phyloP scores from a whole-genome alignment of 202 grass and related monocot species.

The Eragrostis tef region DNA sequence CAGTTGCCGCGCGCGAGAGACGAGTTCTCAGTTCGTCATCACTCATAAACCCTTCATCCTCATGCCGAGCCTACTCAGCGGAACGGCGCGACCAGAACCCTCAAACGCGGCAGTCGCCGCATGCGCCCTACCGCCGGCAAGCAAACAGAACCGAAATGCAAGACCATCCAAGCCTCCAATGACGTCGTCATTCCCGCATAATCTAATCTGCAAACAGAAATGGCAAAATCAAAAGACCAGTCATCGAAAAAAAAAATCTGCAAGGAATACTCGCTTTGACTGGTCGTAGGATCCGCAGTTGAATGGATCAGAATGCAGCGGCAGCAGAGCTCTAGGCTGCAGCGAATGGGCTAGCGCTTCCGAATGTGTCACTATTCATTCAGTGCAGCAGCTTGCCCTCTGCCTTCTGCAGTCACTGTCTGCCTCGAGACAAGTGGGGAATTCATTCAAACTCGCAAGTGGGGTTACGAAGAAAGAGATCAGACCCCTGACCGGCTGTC shows the following conservation, averaged over 20 bases:
- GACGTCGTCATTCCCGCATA: not conserved
- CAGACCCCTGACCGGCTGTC: constrained; percentile 2
- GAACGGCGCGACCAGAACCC: too few species aligned
- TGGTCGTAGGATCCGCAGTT: not conserved
- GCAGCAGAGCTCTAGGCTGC: not conserved
- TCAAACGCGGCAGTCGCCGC: not conserved
- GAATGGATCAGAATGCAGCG: not conserved
- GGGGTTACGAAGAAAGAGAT: not conserved
- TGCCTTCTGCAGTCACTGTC: not conserved
- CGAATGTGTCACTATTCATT: not conserved
- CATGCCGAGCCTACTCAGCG: not conserved
- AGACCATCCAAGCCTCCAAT: not conserved
- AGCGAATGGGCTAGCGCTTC: not conserved
- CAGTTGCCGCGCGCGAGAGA: too few species aligned
- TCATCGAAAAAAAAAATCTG: too few species aligned
- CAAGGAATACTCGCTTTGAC: not conserved
- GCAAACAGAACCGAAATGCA: not conserved
- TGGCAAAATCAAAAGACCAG: not conserved
- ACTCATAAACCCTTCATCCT: too few species aligned
- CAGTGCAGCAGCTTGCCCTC: not conserved
- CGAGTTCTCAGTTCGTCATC: too few species aligned
- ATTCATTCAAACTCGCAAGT: constrained; percentile 7
- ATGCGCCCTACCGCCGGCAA: not conserved
- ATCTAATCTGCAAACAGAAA: not conserved
- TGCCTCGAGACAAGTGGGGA: not conserved